Percentiles rank a stretch among this genome's conserved stretches.
Evolutionary conservation across 2,329 filamentous ascomycete genomes (phyloP).

Genomic region (Pseudogymnoascus sp.): DNA sequence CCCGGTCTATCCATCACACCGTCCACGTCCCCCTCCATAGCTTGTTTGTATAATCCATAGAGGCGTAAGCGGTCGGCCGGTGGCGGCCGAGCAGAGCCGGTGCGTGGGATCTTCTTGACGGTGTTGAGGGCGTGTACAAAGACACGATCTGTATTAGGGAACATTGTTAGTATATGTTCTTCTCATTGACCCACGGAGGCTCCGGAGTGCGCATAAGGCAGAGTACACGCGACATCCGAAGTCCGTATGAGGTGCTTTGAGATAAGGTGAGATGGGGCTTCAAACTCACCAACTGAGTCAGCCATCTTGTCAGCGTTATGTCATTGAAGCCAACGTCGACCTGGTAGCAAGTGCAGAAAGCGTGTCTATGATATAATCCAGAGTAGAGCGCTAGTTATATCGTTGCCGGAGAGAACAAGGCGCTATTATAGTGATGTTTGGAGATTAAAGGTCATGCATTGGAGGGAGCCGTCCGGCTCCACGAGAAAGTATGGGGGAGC

Average conservation of each 20-base stretch:
- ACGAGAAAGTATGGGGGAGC: conserved; percentile 8
- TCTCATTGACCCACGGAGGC: neutral
- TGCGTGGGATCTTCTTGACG: conserved; percentile 94
- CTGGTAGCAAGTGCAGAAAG: neutral
- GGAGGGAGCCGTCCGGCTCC: neutral
- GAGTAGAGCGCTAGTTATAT: conserved; percentile 2
- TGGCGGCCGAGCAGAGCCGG: conserved; percentile 81
- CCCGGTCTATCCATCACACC: conserved; percentile 82
- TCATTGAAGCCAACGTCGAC: conserved; percentile 4
- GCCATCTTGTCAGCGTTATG: conserved; percentile 34
- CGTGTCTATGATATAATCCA: neutral
- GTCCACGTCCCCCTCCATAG: conserved; percentile 96
- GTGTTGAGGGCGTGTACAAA: conserved; percentile 99
- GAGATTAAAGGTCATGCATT: conserved; percentile 2
- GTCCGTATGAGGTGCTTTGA: conserved; percentile 8
- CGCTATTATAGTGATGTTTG: conserved; percentile 8
- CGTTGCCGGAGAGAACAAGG: neutral
- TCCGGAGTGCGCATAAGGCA: no score
- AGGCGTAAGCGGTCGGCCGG: conserved; percentile 77
- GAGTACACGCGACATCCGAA: neutral
- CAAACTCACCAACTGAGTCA: conserved; percentile 42
- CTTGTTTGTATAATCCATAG: conserved; percentile 98
- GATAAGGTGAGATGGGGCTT: neutral
- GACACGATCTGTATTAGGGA: conserved; percentile 65
- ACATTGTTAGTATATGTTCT: neutral